phyloP scores from a whole-genome alignment of 352 stramenopile species.

The Phytophthora rubi region DNA sequence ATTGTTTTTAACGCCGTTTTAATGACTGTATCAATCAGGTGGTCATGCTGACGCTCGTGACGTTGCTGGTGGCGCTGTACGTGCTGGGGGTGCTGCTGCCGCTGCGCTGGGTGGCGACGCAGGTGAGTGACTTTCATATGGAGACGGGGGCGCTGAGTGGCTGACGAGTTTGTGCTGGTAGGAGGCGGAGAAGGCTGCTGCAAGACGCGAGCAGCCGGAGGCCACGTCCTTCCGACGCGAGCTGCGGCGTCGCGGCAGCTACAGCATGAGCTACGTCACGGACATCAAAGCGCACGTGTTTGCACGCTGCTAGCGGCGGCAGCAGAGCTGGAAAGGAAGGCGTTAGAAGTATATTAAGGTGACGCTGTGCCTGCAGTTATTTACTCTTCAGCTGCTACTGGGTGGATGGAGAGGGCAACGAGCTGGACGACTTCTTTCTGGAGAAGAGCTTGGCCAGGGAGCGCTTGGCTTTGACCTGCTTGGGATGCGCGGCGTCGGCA shows the following conservation, averaged over 20 bases:
- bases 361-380: not conserved
- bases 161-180: slow-evolving; percentile 5
- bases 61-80: slow-evolving; percentile 65
- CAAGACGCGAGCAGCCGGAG: slow-evolving; percentile 21
- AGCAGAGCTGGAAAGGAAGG: not conserved
- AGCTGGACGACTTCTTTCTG: slow-evolving; percentile 37
- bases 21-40: slow-evolving; percentile 30
- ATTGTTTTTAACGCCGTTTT: not conserved
- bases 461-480: slow-evolving; percentile 32
- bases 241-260: slow-evolving; percentile 82
- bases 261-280: slow-evolving; percentile 89
- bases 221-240: slow-evolving; percentile 84
- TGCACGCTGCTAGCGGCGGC: slow-evolving; percentile 48
- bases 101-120: slow-evolving; percentile 52
- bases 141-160: not conserved
- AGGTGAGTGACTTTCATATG: slow-evolving; percentile 23
- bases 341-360: not conserved
- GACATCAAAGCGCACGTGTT: slow-evolving; percentile 90
- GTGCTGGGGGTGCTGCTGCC: slow-evolving; percentile 65
- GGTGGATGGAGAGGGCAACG: slow-evolving; percentile 18
- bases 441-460: slow-evolving; percentile 42
- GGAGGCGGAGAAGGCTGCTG: slow-evolving; percentile 39
- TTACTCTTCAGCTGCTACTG: not conserved
- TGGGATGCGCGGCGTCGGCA: slow-evolving; percentile 4
- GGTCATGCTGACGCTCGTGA: slow-evolving; percentile 49